Evolutionary conservation across 1,284 basidiomycete genomes (phyloP), one percentile per base, ranked within the genome.

Genomic region (Sphagnurus paluster): DNA sequence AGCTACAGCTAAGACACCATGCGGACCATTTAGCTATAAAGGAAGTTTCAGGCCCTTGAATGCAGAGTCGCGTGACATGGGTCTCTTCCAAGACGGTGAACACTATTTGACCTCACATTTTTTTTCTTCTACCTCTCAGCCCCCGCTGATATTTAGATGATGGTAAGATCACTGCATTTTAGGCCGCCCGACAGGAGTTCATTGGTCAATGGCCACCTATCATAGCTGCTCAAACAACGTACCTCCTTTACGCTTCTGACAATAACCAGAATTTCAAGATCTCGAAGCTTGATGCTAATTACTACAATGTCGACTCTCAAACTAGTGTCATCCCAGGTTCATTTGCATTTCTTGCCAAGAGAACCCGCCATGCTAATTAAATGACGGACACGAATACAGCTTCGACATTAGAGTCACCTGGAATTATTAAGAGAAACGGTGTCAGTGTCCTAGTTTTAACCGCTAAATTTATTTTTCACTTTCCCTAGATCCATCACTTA

Each of bases 201-300:
- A n/a, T n/a, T n/a, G n/a, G n/a, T n/a, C n/a, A n/a, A n/a, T n/a
- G n/a, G n/a, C n/a, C n/a, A n/a, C n/a, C 23, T n/a, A 9, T 29
- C 19, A 24, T 41, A 70, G 68, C 62, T 40, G 63, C 65, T 10
- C 65, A 68, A 47, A 76, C 74, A 0, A 69, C 78, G 5, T 84
- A 83, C 56, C 67, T 84, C 9, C 68, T 83, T 8, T 84, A 81
- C 55, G 80, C 82, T 8, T 82, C 79, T 2, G 81, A 84, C 63
- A 80, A 81, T 61, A 84, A 84, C 60, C 78, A 81, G 62, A 77
- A 83, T 59, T 82, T 83, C 70, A 84, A 84, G 70, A 81, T 84
- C 20, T 71, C 80, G 8, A 65, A 64, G 42, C 59, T 84, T 46
- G 77, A 80, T 53, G 54, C 71, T 3, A 72, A 82, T 56, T 84